Base-by-base conservation (phyloP, 208 protist genomes). In the Naegleria gruberi region DNA sequence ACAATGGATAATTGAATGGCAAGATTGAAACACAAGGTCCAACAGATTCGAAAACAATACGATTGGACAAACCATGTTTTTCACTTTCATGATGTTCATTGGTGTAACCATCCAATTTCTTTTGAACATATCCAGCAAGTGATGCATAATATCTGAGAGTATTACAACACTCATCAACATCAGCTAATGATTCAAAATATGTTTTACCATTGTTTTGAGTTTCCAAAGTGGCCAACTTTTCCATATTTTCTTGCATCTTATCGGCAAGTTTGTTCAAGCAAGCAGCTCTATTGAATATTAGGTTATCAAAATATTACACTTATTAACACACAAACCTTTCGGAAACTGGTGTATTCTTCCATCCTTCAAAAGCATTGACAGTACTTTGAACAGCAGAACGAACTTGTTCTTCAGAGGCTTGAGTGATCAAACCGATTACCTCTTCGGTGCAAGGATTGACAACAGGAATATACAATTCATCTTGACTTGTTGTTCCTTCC, bases 1-100 rank as follows among this genome's bases (percentile, higher is more conserved):
- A 92, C 12, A 96, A 93, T 5, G 97, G 97, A 85, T 97, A 97
- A 93, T 98, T 98, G 95, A 96, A 98, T 73, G 97, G 96, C 10
- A 95, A 97, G 46, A 98, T 94, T 46, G 96, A 91, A 23, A 92
- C 95, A 1, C 97, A 95, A 45, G 97, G 94, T 10, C 97, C 96
- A 30, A 97, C 90, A 4, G 96, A 95, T 34, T 83, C 77, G 26
- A 44, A 83, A 19, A 6, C 10, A 1, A 83, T 1, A 26, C 8
- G 12, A 83, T 44, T 44, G 0, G 12, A 17, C 0, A 83, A 43
- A 23, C n/a, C n/a, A 10, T 8, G 5, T 4, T 43, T 44, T 43
- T 41, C n/a, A 0, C 8, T 37, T 5, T 30, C 17, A 37, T 37
- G 65, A 77, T 77, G 65, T 12, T 12, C 12, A 83, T 83, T 83